Evolutionary conservation across 768 basidiomycete genomes (phyloP), one percentile per base, ranked within the genome.

Genomic region (Sporobolomyces phaffii): DNA sequence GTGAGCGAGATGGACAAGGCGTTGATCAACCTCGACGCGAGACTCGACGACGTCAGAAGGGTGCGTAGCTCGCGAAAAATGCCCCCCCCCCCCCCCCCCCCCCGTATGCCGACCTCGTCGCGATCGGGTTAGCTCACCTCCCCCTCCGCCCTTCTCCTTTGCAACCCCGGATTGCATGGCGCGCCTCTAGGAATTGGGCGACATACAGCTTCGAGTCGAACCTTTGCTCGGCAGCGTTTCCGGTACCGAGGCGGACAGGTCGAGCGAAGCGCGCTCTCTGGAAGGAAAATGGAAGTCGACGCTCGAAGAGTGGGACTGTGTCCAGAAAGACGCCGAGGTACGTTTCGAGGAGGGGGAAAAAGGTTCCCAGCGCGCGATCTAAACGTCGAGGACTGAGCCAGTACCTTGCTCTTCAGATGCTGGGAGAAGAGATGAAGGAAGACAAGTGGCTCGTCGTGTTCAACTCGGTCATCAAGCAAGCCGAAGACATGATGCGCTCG

Each of bases 401-500:
- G n/a, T n/a, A n/a, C n/a, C n/a, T n/a, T n/a, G n/a, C n/a, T n/a
- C n/a, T n/a, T n/a, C 34, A 88, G 48, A 84, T 87, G 31, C 78
- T 97, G 64, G 82, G 87, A 69, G 91, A 93, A 74, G 96, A 99
- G 78, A 81, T 98, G 70, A 92, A 90, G 79, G 94, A 97, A 78
- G 94, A 97, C 78, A 93, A 93, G 56, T 75, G 91, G 90, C 82
- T 98, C 73, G 88, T 88, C 15, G 90, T 97, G 26, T 97, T 97
- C 78, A 84, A 92, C 71, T 93, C 90, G 72, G 89, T 91, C 63
- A 86, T 90, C 47, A 88, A 92, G 74, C 93, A 97, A 77, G 93
- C 94, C 47, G 90, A 92, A 76, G 91, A 90, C 29, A 96, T 98
- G 94, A 94, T 98, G 91, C 85, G 85, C 33, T 90, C 89, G 74